These are phyloP conservation scores for Fraxinus cuspidata DNA, from an alignment of 257 asterid species.

Conservation along the genomic window DNA sequence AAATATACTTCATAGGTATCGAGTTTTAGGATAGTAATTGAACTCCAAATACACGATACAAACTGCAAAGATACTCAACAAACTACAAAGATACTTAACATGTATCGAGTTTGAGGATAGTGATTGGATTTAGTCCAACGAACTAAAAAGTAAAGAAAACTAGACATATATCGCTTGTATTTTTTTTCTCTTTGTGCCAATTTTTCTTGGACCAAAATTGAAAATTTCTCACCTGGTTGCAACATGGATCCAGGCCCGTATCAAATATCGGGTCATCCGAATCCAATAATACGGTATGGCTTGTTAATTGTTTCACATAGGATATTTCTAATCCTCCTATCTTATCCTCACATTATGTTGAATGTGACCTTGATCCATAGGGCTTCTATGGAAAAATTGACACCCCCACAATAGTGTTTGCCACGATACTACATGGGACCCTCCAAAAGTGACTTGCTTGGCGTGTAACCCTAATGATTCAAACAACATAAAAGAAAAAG, in stretches of 20 bases:
- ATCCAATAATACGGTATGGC: neutral
- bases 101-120: too few species aligned
- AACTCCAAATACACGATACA: too few species aligned
- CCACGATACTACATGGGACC: constrained; percentile 22
- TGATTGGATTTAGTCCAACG: too few species aligned
- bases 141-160: too few species aligned
- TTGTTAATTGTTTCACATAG: neutral
- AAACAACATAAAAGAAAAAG: neutral
- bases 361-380: constrained; percentile 5
- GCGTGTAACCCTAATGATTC: constrained; percentile 37
- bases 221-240: neutral
- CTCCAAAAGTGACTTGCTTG: constrained; percentile 1
- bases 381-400: neutral
- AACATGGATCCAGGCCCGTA: neutral
- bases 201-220: too few species aligned
- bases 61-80: too few species aligned
- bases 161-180: too few species aligned
- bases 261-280: neutral
- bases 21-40: too few species aligned
- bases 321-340: neutral
- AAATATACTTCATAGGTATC: too few species aligned
- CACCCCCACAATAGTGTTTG: constrained; percentile 16
- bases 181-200: too few species aligned
- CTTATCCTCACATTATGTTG: neutral
- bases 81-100: too few species aligned